A percentile compares a stretch with the other conserved stretches of the same genome.
phyloP scores from a whole-genome alignment of 2,329 filamentous ascomycete species.

The Penicillium expansum region DNA sequence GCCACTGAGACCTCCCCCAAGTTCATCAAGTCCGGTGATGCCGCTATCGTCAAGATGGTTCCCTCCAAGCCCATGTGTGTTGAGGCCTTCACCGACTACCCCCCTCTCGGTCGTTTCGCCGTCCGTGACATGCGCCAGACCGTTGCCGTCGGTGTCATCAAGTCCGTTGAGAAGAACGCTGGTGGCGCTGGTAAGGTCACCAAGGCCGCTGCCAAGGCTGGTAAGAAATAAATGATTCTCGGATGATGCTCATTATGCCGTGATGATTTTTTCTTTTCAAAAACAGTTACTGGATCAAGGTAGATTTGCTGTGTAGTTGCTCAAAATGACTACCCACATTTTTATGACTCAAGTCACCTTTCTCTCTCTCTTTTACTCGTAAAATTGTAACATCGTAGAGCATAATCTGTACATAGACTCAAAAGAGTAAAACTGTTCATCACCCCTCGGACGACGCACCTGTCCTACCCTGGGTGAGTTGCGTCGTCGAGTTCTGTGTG shows the following conservation, averaged over 20 bases:
- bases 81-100: slow-evolving; percentile 99
- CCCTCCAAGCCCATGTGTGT: slow-evolving; percentile 99
- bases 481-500: too few relatives aligned
- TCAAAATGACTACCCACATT: slow-evolving; percentile 22
- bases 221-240: slow-evolving; percentile 64
- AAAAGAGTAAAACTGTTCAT: not conserved
- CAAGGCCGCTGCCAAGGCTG: slow-evolving; percentile 64
- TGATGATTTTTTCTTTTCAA: slow-evolving; percentile 28
- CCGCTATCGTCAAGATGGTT: slow-evolving; percentile 99
- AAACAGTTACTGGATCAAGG: slow-evolving; percentile 25
- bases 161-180: slow-evolving; percentile 69
- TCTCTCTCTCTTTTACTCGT: not conserved
- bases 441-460: not conserved
- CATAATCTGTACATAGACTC: not conserved
- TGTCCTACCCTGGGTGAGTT: not conserved
- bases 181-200: slow-evolving; percentile 59
- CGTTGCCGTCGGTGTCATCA: slow-evolving; percentile 46
- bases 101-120: slow-evolving; percentile 98
- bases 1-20: slow-evolving; percentile 87
- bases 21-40: slow-evolving; percentile 99
- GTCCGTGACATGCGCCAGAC: slow-evolving; percentile 85
- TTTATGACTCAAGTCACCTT: slow-evolving; percentile 10
- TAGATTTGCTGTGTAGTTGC: slow-evolving; percentile 27
- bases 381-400: not conserved
- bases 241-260: slow-evolving; percentile 25